Conservation (phyloP, 495 filamentous ascomycete genomes). For the Amorphotheca resinae region DNA sequence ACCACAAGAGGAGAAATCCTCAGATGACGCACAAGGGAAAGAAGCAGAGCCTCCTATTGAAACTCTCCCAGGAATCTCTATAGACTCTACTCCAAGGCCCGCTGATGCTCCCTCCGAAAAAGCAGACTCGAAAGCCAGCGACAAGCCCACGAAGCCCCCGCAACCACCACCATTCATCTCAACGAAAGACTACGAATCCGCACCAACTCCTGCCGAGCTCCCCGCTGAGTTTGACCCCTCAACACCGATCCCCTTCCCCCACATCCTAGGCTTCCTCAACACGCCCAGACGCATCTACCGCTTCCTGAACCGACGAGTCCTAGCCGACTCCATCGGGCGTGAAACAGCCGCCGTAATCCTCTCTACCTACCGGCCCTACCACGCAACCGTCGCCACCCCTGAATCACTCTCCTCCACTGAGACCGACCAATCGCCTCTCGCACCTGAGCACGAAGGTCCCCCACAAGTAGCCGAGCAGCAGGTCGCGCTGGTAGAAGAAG, state of each 20-base stretch:
- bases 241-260: conserved; percentile 64
- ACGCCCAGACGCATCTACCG: conserved; percentile 78
- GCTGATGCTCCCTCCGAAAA: neutral
- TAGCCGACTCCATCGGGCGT: conserved; percentile 83
- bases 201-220: conserved; percentile 43
- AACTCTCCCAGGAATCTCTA: conserved; percentile 9
- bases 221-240: conserved; percentile 53
- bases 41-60: conserved; percentile 4
- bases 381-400: conserved; percentile 16
- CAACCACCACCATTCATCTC: conserved; percentile 54
- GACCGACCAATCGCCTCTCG: conserved; percentile 6
- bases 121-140: conserved; percentile 12
- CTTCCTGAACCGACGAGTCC: conserved; percentile 71
- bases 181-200: conserved; percentile 51
- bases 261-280: conserved; percentile 87
- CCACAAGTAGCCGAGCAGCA: conserved; percentile 45
- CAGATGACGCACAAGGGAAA: conserved; percentile 17
- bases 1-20: conserved; percentile 31
- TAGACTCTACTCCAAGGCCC: conserved; percentile 7
- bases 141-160: conserved; percentile 36
- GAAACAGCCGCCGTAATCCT: conserved; percentile 78
- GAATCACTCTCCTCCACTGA: conserved; percentile 16
- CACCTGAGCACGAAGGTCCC: conserved; percentile 10
- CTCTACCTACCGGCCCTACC: conserved; percentile 41
- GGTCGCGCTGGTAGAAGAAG: conserved; percentile 58